Evolutionary conservation across 139 green algal species (phyloP).

Genomic region (Chlamydomonas schloesseri): DNA sequence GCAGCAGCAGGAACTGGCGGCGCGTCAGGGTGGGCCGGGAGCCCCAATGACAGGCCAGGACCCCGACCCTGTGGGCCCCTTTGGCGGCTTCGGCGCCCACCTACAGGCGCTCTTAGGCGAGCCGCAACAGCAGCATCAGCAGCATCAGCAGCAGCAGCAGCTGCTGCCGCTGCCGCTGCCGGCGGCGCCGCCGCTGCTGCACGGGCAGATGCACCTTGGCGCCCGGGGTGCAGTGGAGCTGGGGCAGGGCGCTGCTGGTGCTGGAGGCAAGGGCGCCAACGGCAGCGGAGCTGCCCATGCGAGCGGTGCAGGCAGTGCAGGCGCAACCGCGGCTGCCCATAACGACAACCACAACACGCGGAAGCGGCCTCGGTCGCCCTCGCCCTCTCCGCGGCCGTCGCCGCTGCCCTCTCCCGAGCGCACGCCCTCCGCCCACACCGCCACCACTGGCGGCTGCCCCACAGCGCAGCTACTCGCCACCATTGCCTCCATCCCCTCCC

Average conservation of each 20-base stretch:
- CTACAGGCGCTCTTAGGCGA: no score
- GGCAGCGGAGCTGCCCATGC: no score
- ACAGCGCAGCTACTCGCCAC: constrained; percentile 27
- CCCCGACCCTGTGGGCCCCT: no score
- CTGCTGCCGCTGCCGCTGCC: no score
- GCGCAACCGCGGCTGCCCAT: no score
- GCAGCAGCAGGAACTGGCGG: no score
- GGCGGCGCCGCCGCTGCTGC: background rate
- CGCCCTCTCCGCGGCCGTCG: background rate
- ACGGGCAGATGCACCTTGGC: background rate
- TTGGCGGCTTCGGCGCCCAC: no score
- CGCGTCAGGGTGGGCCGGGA: no score
- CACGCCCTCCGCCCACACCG: constrained; percentile 14
- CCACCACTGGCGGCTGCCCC: constrained; percentile 31
- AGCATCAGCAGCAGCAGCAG: background rate
- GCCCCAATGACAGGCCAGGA: no score
- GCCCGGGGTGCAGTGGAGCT: background rate
- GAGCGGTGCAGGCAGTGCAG: no score
- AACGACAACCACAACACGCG: background rate
- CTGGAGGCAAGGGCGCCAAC: no score
- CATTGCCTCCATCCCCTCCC: constrained; percentile 26
- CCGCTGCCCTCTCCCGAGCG: background rate
- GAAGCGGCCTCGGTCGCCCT: constrained; percentile 13
- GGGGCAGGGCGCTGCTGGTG: no score
- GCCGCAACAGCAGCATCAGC: background rate